These are phyloP conservation scores for Arthrinium puccinioides DNA, from an alignment of 2,329 filamentous ascomycete genomes.

Conservation along the genomic window DNA sequence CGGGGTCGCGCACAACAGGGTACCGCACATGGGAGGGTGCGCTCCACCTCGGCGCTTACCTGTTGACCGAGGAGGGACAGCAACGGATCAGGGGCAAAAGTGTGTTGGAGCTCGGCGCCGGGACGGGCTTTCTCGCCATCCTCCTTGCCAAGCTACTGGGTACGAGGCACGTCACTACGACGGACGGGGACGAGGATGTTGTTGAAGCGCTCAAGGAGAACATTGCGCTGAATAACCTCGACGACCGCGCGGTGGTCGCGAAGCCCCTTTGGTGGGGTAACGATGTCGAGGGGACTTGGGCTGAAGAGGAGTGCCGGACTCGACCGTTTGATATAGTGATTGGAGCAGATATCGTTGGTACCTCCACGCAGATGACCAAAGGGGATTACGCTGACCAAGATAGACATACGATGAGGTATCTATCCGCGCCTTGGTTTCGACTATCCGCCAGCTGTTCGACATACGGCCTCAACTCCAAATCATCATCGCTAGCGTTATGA, in stretches of 20 bases:
- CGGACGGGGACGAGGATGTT: conserved; percentile 53
- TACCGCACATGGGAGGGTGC: conserved; percentile 65
- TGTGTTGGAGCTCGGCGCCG: conserved; percentile 58
- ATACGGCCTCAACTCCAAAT: conserved; percentile 49
- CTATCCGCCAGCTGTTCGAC: conserved; percentile 54
- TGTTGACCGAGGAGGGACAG: conserved; percentile 37
- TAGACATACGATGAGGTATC: conserved; percentile 64
- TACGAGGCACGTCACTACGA: conserved; percentile 46
- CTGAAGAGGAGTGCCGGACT: conserved; percentile 13
- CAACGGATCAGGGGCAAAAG: conserved; percentile 40
- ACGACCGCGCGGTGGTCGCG: conserved; percentile 12
- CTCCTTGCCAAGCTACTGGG: conserved; percentile 52
- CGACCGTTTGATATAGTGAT: conserved; percentile 21
- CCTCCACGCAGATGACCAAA: too few relatives aligned
- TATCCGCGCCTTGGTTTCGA: conserved; percentile 57
- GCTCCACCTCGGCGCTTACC: conserved; percentile 54
- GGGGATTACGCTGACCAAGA: not conserved
- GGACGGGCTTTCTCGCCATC: conserved; percentile 59
- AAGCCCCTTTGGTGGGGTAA: conserved; percentile 27
- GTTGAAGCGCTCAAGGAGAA: conserved; percentile 46
- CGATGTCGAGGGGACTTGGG: conserved; percentile 15
- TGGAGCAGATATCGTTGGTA: conserved; percentile 23
- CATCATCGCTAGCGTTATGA: conserved; percentile 57
- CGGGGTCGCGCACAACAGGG: conserved; percentile 54
- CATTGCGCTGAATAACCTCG: conserved; percentile 39